Evolutionary conservation across 495 filamentous ascomycete genomes (phyloP).

Genomic region (Aspergillus mulundensis): DNA sequence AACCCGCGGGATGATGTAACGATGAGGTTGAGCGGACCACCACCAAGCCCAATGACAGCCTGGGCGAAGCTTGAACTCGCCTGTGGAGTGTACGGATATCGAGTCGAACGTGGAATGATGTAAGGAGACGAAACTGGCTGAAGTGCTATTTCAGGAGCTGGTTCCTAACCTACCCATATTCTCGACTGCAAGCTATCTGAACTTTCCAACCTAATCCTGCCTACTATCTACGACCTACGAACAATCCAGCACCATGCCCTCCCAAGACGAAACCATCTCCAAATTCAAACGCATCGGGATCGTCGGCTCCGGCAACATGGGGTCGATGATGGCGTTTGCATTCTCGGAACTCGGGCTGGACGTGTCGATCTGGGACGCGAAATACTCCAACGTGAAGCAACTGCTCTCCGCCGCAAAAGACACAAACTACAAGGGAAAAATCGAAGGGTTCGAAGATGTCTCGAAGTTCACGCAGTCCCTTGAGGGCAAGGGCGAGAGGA

Average conservation of each 20-base stretch:
- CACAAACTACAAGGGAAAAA: constrained; percentile 30
- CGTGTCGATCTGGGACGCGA: constrained; percentile 60
- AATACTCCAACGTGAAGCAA: constrained; percentile 44
- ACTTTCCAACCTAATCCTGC: too few relatives aligned
- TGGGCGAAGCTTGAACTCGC: constrained; percentile 1
- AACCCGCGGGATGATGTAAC: constrained; percentile 12
- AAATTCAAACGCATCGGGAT: constrained; percentile 51
- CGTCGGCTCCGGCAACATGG: constrained; percentile 65
- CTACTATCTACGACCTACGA: neutral
- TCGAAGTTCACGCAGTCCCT: constrained; percentile 39
- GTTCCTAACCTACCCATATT: too few relatives aligned
- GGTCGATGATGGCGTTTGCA: constrained; percentile 60
- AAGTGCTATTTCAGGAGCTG: neutral
- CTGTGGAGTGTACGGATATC: too few relatives aligned
- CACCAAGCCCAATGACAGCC: neutral
- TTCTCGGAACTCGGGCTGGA: constrained; percentile 58
- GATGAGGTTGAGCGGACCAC: constrained; percentile 5
- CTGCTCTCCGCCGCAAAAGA: constrained; percentile 11
- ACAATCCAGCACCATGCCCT: constrained; percentile 17
- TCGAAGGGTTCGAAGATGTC: constrained; percentile 34
- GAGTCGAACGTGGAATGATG: neutral
- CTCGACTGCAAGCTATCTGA: too few relatives aligned
- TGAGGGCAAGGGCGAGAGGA: constrained; percentile 30
- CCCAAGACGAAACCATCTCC: constrained; percentile 12
- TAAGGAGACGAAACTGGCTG: neutral